These are phyloP conservation scores for Termitomyces sp. DNA, from an alignment of 768 basidiomycete species.

Conservation along the genomic window DNA sequence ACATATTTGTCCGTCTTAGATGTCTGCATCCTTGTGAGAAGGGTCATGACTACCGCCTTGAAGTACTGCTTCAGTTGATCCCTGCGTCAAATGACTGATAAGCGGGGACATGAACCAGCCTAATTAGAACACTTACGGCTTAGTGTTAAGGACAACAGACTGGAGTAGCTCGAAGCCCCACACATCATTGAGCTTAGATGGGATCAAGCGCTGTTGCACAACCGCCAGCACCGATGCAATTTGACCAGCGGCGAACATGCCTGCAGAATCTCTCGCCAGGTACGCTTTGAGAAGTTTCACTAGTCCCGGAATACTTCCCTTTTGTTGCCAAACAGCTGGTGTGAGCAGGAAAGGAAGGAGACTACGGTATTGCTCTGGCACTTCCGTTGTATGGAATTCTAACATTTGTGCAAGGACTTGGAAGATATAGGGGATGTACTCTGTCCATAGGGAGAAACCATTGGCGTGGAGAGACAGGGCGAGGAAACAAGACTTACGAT, in stretches of 20 bases:
- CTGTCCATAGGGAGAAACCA: constrained; percentile 30
- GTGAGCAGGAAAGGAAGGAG: constrained; percentile 82
- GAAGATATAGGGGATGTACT: constrained; percentile 97
- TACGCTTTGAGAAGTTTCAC: constrained; percentile 86
- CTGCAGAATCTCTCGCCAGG: constrained; percentile 60
- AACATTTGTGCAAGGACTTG: constrained; percentile 96
- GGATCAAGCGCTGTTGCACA: constrained; percentile 84
- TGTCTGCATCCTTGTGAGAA: constrained; percentile 81
- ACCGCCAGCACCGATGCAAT: constrained; percentile 79
- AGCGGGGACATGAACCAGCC: not conserved
- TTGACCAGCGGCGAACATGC: constrained; percentile 70
- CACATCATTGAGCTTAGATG: constrained; percentile 80
- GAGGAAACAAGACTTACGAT: constrained; percentile 49
- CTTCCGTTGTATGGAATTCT: constrained; percentile 59
- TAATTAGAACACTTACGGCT: constrained; percentile 52
- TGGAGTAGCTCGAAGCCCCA: constrained; percentile 92
- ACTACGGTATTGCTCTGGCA: constrained; percentile 74
- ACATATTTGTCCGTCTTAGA: constrained; percentile 88
- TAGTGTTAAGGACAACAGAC: constrained; percentile 64
- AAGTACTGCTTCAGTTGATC: constrained; percentile 65
- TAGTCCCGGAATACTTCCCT: constrained; percentile 91
- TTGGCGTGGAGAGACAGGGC: not conserved
- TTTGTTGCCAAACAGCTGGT: constrained; percentile 86
- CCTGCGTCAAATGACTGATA: constrained; percentile 28
- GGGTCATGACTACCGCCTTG: constrained; percentile 66